These are phyloP conservation scores for Metschnikowia rubicola DNA, from an alignment of 805 yeast genomes.

Conservation along the genomic window DNA sequence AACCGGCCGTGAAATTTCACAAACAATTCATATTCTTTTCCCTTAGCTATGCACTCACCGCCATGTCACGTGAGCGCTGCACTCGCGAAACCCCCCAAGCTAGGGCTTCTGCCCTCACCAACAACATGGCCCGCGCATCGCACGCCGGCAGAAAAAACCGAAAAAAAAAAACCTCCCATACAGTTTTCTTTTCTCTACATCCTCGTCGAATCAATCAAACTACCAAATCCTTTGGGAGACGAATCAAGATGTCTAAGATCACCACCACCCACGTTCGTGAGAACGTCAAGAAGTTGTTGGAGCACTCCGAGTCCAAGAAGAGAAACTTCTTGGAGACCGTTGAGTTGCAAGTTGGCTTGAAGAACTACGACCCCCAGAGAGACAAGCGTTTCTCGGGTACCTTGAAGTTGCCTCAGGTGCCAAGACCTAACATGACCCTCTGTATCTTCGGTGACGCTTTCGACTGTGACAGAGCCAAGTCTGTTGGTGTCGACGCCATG, in stretches of 20 bases:
- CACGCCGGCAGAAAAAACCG: background rate
- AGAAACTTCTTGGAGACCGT: conserved; percentile 99
- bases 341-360: conserved; percentile 98
- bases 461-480: conserved; percentile 99
- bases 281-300: conserved; percentile 88
- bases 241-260: conserved; percentile 77
- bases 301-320: conserved; percentile 92
- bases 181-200: conserved; percentile 23
- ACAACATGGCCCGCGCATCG: background rate
- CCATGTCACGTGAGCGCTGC: too few relatives aligned
- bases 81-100: background rate
- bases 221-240: conserved; percentile 74
- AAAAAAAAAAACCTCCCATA: conserved; percentile 4
- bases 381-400: conserved; percentile 99
- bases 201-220: conserved; percentile 56
- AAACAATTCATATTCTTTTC: too few relatives aligned
- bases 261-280: conserved; percentile 93
- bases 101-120: conserved; percentile 15
- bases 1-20: too few relatives aligned
- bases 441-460: conserved; percentile 99
- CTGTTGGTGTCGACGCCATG: conserved; percentile 99
- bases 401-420: conserved; percentile 95
- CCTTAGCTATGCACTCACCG: too few relatives aligned
- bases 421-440: conserved; percentile 99
- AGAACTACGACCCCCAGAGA: conserved; percentile 99